phyloP scores from a whole-genome alignment of 106 monocot species.

The Phalaenopsis equestris region DNA sequence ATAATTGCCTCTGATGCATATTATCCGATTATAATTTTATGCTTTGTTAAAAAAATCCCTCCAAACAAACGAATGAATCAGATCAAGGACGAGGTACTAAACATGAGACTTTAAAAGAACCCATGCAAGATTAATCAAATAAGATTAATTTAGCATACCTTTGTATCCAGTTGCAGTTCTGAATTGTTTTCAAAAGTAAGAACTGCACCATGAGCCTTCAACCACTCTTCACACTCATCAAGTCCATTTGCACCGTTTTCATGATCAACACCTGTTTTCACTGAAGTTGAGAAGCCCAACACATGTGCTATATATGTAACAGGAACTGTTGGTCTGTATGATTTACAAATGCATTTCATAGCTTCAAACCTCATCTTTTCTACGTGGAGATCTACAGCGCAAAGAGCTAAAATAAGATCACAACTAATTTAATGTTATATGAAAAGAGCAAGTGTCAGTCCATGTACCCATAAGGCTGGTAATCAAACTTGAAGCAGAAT shows the following conservation, averaged over 20 bases:
- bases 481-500: constrained; percentile 72
- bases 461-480: constrained; percentile 82
- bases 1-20: no score
- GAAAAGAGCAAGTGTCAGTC: neutral
- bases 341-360: constrained; percentile 82
- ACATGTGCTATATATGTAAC: constrained; percentile 52
- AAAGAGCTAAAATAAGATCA: constrained; percentile 9
- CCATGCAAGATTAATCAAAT: neutral
- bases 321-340: constrained; percentile 72
- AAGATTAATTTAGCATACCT: constrained; percentile 34
- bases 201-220: constrained; percentile 79
- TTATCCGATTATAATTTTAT: no score
- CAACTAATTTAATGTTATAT: neutral
- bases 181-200: constrained; percentile 40
- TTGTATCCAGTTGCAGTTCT: constrained; percentile 65
- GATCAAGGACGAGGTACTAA: no score
- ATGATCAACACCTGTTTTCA: constrained; percentile 8
- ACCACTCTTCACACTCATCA: constrained; percentile 93
- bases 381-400: constrained; percentile 60
- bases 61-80: no score
- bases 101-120: neutral
- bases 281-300: constrained; percentile 58
- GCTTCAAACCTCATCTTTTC: constrained; percentile 92
- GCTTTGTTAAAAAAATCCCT: no score
- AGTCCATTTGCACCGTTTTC: constrained; percentile 19